Evolutionary conservation across 768 basidiomycete species (phyloP), one percentile per base, ranked within the genome.

Genomic region (Auricularia sp.): DNA sequence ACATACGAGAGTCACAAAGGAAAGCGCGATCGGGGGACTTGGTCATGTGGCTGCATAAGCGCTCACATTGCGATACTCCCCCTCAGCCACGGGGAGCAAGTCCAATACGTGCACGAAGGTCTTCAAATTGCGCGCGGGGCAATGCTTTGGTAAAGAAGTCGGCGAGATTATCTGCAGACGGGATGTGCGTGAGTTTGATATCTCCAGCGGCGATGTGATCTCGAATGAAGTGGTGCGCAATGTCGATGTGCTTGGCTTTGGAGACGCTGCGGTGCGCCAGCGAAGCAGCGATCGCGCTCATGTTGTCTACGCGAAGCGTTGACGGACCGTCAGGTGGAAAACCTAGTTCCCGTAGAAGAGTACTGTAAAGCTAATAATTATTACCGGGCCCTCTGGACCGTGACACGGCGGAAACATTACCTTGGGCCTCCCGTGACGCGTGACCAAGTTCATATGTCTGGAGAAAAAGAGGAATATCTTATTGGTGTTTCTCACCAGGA

Each of bases 131-230:
- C 2, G 21, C n/a, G 10, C 64, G 11, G 2, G 36, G 67, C 0
- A 79, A 70, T 0, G 71, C 63, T 64, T 81, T 80, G 0, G 77
- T 81, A 61, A 81, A 74, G 12, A 77, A 70, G 67, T 81, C 78
- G 0, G 79, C 76, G 6, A 71, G 59, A 64, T 76, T 79, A 36
- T 77, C 69, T 0, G 62, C 47, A 0, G 77, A 75, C 1, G 75
- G 70, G 21, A 75, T 67, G 68, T 76, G 76, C 7, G 36, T 3
- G 5, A 76, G 63, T 1, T 61, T 35, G 33, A 79, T 64, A 3
- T 68, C 64, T 3, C 66, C 61, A n/a, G 70, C 66, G 0, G 66
- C 59, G 33, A 75, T 64, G 33, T 74, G 67, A 35, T 78, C 66
- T 10, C 73, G 72, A 61, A 80, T 74, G 68, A 74, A 77, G 63